Evolutionary conservation across 129 eudicot genomes (phyloP).

Genomic region (Solidago caesia): DNA sequence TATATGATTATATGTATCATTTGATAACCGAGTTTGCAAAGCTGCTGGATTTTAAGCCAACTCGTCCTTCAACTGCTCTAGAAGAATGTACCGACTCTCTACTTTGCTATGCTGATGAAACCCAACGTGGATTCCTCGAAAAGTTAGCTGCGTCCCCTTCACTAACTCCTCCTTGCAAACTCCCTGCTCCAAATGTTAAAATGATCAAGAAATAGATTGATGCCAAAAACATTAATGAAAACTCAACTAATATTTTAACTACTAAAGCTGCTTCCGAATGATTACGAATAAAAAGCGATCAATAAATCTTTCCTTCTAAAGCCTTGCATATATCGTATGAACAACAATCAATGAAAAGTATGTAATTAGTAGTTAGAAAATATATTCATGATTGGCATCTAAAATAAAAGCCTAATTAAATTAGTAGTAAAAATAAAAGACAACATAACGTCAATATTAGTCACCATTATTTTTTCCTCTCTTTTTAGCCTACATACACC

Average conservation of each 20-base stretch:
- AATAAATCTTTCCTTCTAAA: too few relatives aligned
- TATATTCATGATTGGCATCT: too few relatives aligned
- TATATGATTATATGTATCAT: constrained; percentile 81
- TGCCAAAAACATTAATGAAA: constrained; percentile 27
- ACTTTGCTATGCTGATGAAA: constrained; percentile 69
- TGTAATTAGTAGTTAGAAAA: too few relatives aligned
- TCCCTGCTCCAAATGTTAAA: constrained; percentile 34
- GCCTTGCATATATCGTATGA: too few relatives aligned
- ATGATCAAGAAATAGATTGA: constrained; percentile 32
- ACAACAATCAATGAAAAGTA: too few relatives aligned
- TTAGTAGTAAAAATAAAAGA: too few relatives aligned
- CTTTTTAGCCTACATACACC: too few relatives aligned
- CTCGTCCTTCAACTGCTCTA: constrained; percentile 47
- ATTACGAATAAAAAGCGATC: too few relatives aligned
- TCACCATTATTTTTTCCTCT: too few relatives aligned
- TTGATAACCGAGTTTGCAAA: constrained; percentile 54
- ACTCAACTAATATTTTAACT: constrained; percentile 14
- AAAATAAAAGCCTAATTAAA: too few relatives aligned
- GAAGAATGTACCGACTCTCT: constrained; percentile 57
- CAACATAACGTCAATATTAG: too few relatives aligned
- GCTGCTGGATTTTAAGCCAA: constrained; percentile 57
- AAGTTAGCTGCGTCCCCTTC: constrained; percentile 54
- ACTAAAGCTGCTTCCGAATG: too few relatives aligned
- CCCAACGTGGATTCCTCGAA: constrained; percentile 44
- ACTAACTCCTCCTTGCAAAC: constrained; percentile 52